Percentiles rank a stretch among this genome's conserved stretches.
Evolutionary conservation across 1,139 yeast species (phyloP).

Genomic region (Taphrina confusa): DNA sequence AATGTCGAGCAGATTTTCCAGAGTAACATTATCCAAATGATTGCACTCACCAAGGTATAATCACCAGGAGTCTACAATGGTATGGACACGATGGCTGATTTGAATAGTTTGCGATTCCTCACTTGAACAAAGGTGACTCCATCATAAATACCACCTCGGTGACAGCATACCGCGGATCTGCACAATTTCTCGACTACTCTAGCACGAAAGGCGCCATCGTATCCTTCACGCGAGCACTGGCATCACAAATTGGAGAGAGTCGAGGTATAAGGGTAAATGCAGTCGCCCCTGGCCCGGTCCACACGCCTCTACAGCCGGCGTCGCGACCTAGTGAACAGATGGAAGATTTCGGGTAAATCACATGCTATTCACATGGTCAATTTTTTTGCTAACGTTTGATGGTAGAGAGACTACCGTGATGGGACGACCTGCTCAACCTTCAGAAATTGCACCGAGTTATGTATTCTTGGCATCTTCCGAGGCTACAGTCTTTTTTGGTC

Average conservation of each 20-base stretch:
- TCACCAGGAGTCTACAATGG: not conserved
- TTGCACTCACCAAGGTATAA: slow-evolving; percentile 28
- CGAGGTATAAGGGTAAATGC: slow-evolving; percentile 61
- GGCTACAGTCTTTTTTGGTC: slow-evolving; percentile 25
- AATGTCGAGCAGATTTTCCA: slow-evolving; percentile 86
- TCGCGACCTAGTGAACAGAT: slow-evolving; percentile 33
- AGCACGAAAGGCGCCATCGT: slow-evolving; percentile 36
- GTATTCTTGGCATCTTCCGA: slow-evolving; percentile 35
- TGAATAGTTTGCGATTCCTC: slow-evolving; percentile 31
- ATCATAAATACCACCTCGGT: slow-evolving; percentile 33
- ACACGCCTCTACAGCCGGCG: slow-evolving; percentile 51
- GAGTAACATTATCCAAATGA: slow-evolving; percentile 49
- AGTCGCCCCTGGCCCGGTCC: slow-evolving; percentile 73
- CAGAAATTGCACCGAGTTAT: slow-evolving; percentile 36
- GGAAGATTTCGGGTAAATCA: slow-evolving; percentile 15
- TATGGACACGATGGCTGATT: not conserved
- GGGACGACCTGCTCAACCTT: slow-evolving; percentile 36
- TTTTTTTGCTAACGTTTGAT: not conserved
- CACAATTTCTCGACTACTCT: slow-evolving; percentile 31
- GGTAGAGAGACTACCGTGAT: slow-evolving; percentile 15
- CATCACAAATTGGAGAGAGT: slow-evolving; percentile 58
- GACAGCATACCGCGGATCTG: slow-evolving; percentile 35
- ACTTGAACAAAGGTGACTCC: slow-evolving; percentile 27
- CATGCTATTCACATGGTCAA: not conserved
- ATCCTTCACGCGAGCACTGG: slow-evolving; percentile 59